Conservation (phyloP, 2,329 filamentous ascomycete genomes). For the Diaporthe destruens region DNA sequence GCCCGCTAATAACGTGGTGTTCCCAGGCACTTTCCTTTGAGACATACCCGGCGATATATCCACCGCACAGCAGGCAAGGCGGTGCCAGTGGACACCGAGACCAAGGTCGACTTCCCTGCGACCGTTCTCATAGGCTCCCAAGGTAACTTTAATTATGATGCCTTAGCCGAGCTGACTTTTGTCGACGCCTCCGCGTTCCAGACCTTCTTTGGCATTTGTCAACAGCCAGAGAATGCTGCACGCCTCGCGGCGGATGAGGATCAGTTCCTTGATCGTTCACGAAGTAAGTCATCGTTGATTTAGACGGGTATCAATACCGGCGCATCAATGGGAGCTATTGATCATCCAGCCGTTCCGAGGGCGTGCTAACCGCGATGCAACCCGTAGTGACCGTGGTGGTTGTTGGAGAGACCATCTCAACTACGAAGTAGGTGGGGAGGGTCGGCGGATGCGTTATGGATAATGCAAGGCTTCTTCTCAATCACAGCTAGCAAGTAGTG, state of each 20-base stretch:
- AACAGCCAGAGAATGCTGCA: slow-evolving; percentile 44
- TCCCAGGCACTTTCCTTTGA: slow-evolving; percentile 42
- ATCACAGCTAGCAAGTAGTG: not conserved
- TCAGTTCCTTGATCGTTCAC: slow-evolving; percentile 37
- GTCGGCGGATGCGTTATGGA: not conserved
- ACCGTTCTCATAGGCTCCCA: slow-evolving; percentile 43
- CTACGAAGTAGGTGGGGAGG: not conserved
- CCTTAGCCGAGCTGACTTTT: slow-evolving; percentile 44
- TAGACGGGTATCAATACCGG: no score
- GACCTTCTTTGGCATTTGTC: no score
- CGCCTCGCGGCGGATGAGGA: slow-evolving; percentile 41
- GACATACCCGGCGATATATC: slow-evolving; percentile 45
- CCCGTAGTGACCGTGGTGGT: not conserved
- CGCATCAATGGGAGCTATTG: no score
- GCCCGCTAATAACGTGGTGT: not conserved
- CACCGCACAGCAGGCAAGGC: slow-evolving; percentile 14
- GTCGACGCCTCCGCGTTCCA: slow-evolving; percentile 43
- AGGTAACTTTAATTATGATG: slow-evolving; percentile 43
- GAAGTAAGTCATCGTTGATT: not conserved
- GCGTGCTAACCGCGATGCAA: not conserved
- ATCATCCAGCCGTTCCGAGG: no score
- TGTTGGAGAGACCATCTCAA: slow-evolving; percentile 6
- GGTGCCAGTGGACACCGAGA: slow-evolving; percentile 31
- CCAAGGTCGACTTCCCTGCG: slow-evolving; percentile 39
- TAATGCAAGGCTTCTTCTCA: not conserved